A percentile compares a stretch with the other conserved stretches of the same genome.
These are phyloP conservation scores for Agaricus sinodeliciosus DNA, from an alignment of 768 basidiomycete genomes.

Conservation along the genomic window DNA sequence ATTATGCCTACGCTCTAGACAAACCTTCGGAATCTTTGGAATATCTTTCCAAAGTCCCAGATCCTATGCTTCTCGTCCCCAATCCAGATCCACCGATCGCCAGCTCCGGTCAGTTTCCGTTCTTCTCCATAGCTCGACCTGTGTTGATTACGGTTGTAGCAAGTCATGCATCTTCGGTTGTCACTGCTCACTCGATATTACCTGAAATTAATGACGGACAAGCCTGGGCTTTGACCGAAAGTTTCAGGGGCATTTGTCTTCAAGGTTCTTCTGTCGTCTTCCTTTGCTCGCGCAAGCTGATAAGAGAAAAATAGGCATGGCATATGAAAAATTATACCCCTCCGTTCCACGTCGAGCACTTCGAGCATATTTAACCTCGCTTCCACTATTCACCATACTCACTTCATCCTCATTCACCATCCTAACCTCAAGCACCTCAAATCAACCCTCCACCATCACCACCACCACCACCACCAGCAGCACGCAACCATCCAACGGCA, in stretches of 20 bases:
- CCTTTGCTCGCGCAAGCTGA: not conserved
- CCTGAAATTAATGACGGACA: slow-evolving; percentile 63
- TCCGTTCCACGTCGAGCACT: slow-evolving; percentile 44
- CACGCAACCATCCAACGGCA: slow-evolving; percentile 20
- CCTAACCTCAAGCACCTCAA: slow-evolving; percentile 40
- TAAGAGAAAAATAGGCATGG: slow-evolving; percentile 54
- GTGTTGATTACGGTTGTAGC: too few species aligned
- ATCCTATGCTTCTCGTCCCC: slow-evolving; percentile 47
- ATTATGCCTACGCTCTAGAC: slow-evolving; percentile 75
- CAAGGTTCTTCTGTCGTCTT: slow-evolving; percentile 45
- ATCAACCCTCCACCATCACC: slow-evolving; percentile 23
- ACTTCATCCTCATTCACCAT: slow-evolving; percentile 26
- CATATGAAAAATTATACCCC: slow-evolving; percentile 53
- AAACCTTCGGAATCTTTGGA: slow-evolving; percentile 56
- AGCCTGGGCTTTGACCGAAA: slow-evolving; percentile 68
- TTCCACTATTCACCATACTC: slow-evolving; percentile 47
- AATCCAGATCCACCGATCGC: slow-evolving; percentile 33
- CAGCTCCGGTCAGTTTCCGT: slow-evolving; percentile 19
- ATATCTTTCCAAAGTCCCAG: slow-evolving; percentile 48
- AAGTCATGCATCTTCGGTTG: too few species aligned
- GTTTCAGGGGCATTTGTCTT: slow-evolving; percentile 69
- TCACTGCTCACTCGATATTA: slow-evolving; percentile 22
- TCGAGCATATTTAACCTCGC: slow-evolving; percentile 45
- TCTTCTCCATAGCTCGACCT: slow-evolving; percentile 23
- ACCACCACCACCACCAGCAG: too few species aligned